Percentiles rank a stretch among this genome's conserved stretches.
Conservation (phyloP, 768 basidiomycete species). For the Amanita subjunquillea region DNA sequence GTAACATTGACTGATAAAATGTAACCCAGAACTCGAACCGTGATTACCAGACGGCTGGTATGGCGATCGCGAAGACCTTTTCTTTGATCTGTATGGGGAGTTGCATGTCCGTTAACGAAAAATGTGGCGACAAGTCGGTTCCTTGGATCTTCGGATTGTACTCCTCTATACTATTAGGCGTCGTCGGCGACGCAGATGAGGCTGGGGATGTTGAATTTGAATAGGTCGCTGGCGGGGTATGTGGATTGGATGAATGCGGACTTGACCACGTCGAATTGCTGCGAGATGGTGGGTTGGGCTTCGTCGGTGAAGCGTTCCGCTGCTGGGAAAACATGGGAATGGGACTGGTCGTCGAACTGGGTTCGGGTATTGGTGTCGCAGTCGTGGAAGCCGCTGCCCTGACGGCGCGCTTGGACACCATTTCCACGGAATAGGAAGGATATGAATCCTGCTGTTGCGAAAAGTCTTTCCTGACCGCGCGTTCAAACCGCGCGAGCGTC, state of each 20-base stretch:
- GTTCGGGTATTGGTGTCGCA: slow-evolving; percentile 30
- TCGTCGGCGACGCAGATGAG: slow-evolving; percentile 51
- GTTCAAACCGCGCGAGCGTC: slow-evolving; percentile 52
- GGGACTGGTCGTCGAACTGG: slow-evolving; percentile 32
- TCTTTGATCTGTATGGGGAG: slow-evolving; percentile 31
- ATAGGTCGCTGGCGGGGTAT: slow-evolving; percentile 45
- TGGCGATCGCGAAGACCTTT: slow-evolving; percentile 58
- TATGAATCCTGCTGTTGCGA: slow-evolving; percentile 37
- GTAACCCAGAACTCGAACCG: slow-evolving; percentile 11
- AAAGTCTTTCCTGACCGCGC: slow-evolving; percentile 52
- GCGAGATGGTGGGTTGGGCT: slow-evolving; percentile 21
- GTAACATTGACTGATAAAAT: background rate
- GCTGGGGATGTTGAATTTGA: slow-evolving; percentile 48
- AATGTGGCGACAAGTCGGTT: slow-evolving; percentile 27
- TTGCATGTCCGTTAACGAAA: slow-evolving; percentile 22
- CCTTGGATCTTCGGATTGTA: slow-evolving; percentile 38
- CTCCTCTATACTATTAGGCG: slow-evolving; percentile 44
- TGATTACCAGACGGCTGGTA: slow-evolving; percentile 47
- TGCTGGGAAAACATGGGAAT: slow-evolving; percentile 36
- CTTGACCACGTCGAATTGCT: slow-evolving; percentile 17
- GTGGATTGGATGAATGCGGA: slow-evolving; percentile 20
- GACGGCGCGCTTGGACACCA: slow-evolving; percentile 52
- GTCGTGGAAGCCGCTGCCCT: slow-evolving; percentile 29
- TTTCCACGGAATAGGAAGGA: slow-evolving; percentile 51
- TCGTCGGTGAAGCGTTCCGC: slow-evolving; percentile 21